Evolutionary conservation across 352 stramenopile genomes (phyloP), one percentile per base, ranked within the genome.

Genomic region (Paralagenidium karlingii): DNA sequence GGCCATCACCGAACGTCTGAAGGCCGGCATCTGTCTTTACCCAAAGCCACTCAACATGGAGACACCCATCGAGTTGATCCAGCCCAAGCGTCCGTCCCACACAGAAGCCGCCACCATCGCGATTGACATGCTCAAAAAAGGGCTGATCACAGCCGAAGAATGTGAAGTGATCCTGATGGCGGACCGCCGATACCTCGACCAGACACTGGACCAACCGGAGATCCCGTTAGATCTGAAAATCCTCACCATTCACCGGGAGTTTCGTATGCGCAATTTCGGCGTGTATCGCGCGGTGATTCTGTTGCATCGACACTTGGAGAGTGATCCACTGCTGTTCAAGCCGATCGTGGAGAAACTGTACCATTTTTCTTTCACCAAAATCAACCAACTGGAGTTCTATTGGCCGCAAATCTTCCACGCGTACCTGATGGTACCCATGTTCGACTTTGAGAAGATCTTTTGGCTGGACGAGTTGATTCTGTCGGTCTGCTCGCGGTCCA

Each of bases 351-450:
- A 90, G 41, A 80, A 79, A 20, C 38, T 92, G 38, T 53, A 87
- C 5, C 67, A 90, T 24, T 89, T 90, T 46, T 88, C 77, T 29
- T 89, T 89, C 58, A 84, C 76, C 20, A 64, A 79, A 18, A 89
- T 94, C 51, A 91, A 91, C 45, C 73, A 94, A 55, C 74, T 95
- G 32, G 82, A 95, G 49, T 94, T 95, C 45, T 94, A 93, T 48
- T 92, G 78, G 71, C 81, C 79, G 13, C 82, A 95, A 58, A 85
- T 95, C 24, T 68, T 94, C 29, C 82, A 95, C 40, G 75, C 76
- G 40, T 89, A 90, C 34, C 37, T 94, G 34, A 89, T 71, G 15
- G 73, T 93, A 38, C 78, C 75, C 10, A 90, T 85, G 60, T 91
- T 90, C 57, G 73, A 91, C 29, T 89, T 92, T 49, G 76, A 90